Evolutionary conservation across 2,329 filamentous ascomycete species (phyloP), one percentile per base, ranked within the genome.

Genomic region (Penicillium sclerotiorum): DNA sequence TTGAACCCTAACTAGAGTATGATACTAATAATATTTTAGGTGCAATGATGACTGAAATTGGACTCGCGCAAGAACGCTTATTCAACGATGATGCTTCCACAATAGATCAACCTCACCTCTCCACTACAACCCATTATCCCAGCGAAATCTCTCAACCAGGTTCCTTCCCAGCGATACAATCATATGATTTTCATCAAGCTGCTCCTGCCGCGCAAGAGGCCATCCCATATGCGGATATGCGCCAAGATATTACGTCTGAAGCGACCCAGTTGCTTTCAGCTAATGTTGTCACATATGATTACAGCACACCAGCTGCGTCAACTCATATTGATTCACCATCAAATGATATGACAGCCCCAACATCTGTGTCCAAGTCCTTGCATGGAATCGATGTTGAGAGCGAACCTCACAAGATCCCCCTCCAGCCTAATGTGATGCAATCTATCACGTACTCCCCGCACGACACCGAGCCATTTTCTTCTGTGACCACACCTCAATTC

Each of bases 391-490:
- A n/a, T n/a, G n/a, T n/a, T 4, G 30, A 13, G 17, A 45, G 54
- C 32, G 25, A 36, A 15, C 23, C 30, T 18, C 62, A 49, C 20
- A 57, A 54, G 37, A 57, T 36, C 3, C 35, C 48, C 4, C 52
- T 58, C 21, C 57, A 64, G 28, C 61, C 61, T 17, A 61, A 66
- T 37, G 63, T 65, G 4, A 51, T 66, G 37, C 64, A 65, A 43
- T 45, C 50, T 4, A 47, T 57, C 9, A 43, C 49, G n/a, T 62
- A 60, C 40, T 73, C 71, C 4, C 69, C 69, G 7, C 70, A 71
- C 36, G 71, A 73, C 41, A 74, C 72, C 2, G 65, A 72, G 36
- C 71, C 70, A 18, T 60, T 73, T 27, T 73, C 71, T 9, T 73
- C 72, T 6, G 51, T 67, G 7, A 46, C 55, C 8, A 63, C 67